These are phyloP conservation scores for Pythium sp. DNA, from an alignment of 352 stramenopile species.

Conservation along the genomic window DNA sequence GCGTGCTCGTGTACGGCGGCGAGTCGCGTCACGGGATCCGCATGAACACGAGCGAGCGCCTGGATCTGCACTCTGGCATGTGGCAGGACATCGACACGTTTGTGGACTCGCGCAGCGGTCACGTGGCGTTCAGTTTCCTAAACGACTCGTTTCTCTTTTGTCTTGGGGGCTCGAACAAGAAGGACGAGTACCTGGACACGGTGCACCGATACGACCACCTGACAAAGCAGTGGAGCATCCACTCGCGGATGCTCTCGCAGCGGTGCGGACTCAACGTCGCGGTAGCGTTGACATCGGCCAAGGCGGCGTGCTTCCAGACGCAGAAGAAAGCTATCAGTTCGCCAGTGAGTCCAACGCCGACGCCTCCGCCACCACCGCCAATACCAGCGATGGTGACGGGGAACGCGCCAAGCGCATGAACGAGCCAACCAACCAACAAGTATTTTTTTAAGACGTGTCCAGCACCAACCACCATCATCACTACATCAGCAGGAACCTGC, in stretches of 20 bases:
- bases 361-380: neutral
- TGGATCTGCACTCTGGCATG: conserved; percentile 34
- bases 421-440: neutral
- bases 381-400: neutral
- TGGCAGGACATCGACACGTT: conserved; percentile 61
- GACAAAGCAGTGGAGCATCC: conserved; percentile 54
- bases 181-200: conserved; percentile 68
- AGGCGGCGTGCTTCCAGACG: conserved; percentile 42
- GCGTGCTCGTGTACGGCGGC: conserved; percentile 63
- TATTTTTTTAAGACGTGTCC: conserved; percentile 8
- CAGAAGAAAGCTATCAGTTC: neutral
- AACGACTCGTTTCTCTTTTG: conserved; percentile 70
- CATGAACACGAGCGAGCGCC: conserved; percentile 58
- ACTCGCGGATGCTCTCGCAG: conserved; percentile 59
- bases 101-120: conserved; percentile 60
- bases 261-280: conserved; percentile 66
- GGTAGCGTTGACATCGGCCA: conserved; percentile 33
- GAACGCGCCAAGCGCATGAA: conserved; percentile 9
- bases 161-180: conserved; percentile 72
- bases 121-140: conserved; percentile 57
- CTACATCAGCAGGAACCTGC: neutral
- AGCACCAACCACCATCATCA: neutral
- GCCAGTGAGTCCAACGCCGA: neutral
- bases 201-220: conserved; percentile 68
- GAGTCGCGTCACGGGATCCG: conserved; percentile 62